phyloP scores from a whole-genome alignment of 352 stramenopile species.

The Pythium grandisporangium region DNA sequence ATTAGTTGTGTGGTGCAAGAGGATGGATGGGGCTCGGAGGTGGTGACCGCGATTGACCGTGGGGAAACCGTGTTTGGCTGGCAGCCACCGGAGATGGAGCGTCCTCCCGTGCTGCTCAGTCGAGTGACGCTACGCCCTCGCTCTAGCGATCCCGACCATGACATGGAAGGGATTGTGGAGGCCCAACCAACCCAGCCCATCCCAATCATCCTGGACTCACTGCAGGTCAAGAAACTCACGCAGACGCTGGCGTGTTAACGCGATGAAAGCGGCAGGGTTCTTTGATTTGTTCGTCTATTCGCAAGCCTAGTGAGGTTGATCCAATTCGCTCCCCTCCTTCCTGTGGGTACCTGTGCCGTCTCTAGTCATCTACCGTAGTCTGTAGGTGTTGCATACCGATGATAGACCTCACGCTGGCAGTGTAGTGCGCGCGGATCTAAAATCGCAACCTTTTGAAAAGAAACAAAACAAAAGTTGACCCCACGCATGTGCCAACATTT shows the following conservation, averaged over 20 bases:
- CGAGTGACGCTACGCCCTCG: slow-evolving; percentile 34
- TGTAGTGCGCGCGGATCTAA: too few species aligned
- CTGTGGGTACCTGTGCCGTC: too few species aligned
- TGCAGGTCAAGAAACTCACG: slow-evolving; percentile 8
- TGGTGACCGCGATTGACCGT: slow-evolving; percentile 43
- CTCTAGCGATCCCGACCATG: slow-evolving; percentile 1
- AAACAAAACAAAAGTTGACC: too few species aligned
- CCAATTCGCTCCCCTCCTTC: too few species aligned
- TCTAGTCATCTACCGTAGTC: too few species aligned
- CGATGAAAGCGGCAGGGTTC: neutral
- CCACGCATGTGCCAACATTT: too few species aligned
- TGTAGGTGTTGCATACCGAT: too few species aligned
- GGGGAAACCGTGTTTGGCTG: slow-evolving; percentile 72
- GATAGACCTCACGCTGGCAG: too few species aligned
- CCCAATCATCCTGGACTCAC: slow-evolving; percentile 10
- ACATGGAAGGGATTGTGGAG: slow-evolving; percentile 11
- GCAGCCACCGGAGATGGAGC: slow-evolving; percentile 64
- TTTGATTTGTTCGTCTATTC: too few species aligned
- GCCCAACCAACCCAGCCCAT: neutral
- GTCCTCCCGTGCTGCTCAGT: slow-evolving; percentile 41
- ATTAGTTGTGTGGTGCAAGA: slow-evolving; percentile 29
- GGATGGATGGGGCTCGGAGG: slow-evolving; percentile 45
- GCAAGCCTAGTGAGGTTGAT: too few species aligned
- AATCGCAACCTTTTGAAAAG: too few species aligned
- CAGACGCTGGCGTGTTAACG: slow-evolving; percentile 8